Evolutionary conservation across 805 yeast genomes (phyloP).

Genomic region (Vanderwaltozyma yarrowii): DNA sequence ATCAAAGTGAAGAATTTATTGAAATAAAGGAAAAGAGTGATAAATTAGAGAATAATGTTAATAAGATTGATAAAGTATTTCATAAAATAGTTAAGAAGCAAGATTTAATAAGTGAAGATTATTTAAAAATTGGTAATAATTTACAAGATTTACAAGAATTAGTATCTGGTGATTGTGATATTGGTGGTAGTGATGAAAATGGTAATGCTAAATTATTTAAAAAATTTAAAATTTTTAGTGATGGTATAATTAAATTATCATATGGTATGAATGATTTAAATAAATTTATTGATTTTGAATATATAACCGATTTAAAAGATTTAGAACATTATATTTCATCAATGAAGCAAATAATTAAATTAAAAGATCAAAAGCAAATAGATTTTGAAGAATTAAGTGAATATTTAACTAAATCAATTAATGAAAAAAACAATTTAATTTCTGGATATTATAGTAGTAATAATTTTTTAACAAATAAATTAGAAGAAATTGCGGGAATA

Average conservation of each 20-base stretch:
- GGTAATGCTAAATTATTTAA: conserved; percentile 10
- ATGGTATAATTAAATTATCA: conserved; percentile 36
- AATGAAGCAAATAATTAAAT: conserved; percentile 57
- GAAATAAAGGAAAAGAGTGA: conserved; percentile 76
- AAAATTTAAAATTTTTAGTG: conserved; percentile 37
- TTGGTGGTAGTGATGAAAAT: conserved; percentile 11
- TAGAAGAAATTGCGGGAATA: conserved; percentile 54
- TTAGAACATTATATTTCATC: conserved; percentile 70
- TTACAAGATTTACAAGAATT: conserved; percentile 54
- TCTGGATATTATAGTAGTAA: conserved; percentile 27
- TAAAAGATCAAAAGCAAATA: conserved; percentile 83
- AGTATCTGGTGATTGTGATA: conserved; percentile 31
- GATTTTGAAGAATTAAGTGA: conserved; percentile 82
- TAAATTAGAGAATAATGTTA: conserved; percentile 73
- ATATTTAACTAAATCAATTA: conserved; percentile 59
- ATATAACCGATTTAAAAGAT: conserved; percentile 74
- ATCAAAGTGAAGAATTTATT: conserved; percentile 64
- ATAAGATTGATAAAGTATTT: conserved; percentile 69
- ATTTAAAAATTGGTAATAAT: conserved; percentile 59
- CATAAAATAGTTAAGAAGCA: conserved; percentile 62
- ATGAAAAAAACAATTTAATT: conserved; percentile 48
- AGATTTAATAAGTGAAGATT: conserved; percentile 62
- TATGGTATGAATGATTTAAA: conserved; percentile 35
- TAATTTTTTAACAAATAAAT: conserved; percentile 43
- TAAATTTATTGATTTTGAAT: conserved; percentile 61